Conservation (phyloP, 2,329 filamentous ascomycete genomes). For the Xylaria sp. region DNA sequence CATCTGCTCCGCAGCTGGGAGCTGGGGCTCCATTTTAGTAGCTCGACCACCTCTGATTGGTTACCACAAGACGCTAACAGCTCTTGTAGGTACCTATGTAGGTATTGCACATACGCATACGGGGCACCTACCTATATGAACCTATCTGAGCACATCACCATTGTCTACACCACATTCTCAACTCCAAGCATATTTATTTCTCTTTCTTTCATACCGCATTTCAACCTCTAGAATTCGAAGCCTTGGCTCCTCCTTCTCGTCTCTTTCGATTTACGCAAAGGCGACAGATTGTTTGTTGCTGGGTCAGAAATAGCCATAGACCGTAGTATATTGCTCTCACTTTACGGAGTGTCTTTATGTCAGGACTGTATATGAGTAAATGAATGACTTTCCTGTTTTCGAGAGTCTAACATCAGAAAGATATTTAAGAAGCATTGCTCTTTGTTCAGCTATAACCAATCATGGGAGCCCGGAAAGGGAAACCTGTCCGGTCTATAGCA, state of each 20-base stretch:
- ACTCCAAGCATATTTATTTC: too few relatives aligned
- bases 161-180: too few relatives aligned
- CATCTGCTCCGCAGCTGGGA: background rate
- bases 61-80: background rate
- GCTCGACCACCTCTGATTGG: background rate
- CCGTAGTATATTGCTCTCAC: background rate
- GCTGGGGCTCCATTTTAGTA: background rate
- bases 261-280: too few relatives aligned
- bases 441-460: conserved; percentile 26
- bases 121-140: too few relatives aligned
- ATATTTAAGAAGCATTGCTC: conserved; percentile 31
- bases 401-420: conserved; percentile 32
- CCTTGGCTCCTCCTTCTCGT: too few relatives aligned
- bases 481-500: conserved; percentile 15
- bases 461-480: conserved; percentile 5
- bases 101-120: too few relatives aligned
- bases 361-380: conserved; percentile 1
- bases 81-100: too few relatives aligned
- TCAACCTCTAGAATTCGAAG: too few relatives aligned
- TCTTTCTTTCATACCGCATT: too few relatives aligned
- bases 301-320: background rate
- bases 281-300: too few relatives aligned
- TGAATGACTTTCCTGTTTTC: conserved; percentile 3
- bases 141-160: too few relatives aligned
- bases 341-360: background rate